Conservation (phyloP, 2,329 filamentous ascomycete species). For the Colletotrichum noveboracense region DNA sequence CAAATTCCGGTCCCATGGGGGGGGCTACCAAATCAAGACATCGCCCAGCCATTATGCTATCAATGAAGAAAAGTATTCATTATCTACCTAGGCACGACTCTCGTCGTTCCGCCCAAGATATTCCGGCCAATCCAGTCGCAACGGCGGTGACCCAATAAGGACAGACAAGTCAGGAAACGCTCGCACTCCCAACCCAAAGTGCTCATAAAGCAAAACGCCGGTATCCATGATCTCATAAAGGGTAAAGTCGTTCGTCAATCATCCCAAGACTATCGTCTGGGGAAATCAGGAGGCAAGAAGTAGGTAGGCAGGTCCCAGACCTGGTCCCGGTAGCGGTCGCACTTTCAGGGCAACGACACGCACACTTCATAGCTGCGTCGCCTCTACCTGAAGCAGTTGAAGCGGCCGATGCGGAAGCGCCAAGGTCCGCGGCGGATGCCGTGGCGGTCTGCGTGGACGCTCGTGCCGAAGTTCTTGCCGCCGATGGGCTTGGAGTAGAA, state of each 20-base stretch:
- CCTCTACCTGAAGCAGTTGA: constrained; percentile 52
- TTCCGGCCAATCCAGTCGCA: not conserved
- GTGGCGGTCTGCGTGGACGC: constrained; percentile 48
- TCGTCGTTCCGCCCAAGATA: not conserved
- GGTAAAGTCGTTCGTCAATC: not conserved
- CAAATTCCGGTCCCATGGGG: not conserved
- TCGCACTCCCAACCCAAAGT: not conserved
- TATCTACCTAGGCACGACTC: not conserved
- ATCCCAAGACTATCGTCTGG: not conserved
- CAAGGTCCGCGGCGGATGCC: constrained; percentile 56
- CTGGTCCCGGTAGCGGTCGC: not conserved
- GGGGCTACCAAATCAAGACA: not conserved
- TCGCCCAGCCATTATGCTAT: not conserved
- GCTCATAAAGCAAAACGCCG: not conserved
- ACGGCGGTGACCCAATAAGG: not conserved
- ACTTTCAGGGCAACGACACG: not conserved
- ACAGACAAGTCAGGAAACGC: constrained; percentile 13
- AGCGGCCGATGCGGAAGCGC: constrained; percentile 54
- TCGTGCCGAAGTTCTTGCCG: constrained; percentile 55
- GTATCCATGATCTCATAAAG: not conserved
- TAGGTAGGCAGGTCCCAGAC: not conserved
- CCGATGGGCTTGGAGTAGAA: constrained; percentile 53
- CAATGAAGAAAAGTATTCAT: not conserved
- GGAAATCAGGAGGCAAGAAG: not conserved
- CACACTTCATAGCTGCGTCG: not conserved